Base-by-base conservation (phyloP, 352 stramenopile genomes). In the Globisporangium parvum region DNA sequence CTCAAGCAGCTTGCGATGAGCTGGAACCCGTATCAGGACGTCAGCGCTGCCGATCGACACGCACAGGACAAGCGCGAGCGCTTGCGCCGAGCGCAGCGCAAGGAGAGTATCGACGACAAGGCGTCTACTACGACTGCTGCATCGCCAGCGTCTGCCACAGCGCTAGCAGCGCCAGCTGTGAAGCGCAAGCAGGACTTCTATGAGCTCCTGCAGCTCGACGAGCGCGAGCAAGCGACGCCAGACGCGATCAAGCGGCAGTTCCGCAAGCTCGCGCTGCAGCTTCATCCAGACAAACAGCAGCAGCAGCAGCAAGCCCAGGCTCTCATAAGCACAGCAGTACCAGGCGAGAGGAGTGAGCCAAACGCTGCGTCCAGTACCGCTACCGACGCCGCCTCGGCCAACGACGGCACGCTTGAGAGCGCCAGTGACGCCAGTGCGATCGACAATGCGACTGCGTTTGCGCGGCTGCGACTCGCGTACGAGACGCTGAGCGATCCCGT, bases 11-110 rank as follows among this genome's bases (percentile, higher is more conserved):
- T 91, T 24, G 70, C 68, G 28, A 62, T 71, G 39, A 82, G 58
- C 57, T 91, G 81, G 81, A 91, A 91, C 40, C 81, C 79, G 57
- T 91, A 91, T 62, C 81, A 91, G 59, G 67, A 85, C 49, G 63
- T 71, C 35, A 73, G 52, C 37, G 53, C 56, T 2, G 53, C 57
- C 20, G 60, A 71, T 37, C 62, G 59, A 2, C 52, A 41, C 37
- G 23, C 40, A 21, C 55, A 47, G 46, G 41, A 55, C 33, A 62
- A 65, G 35, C 57, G 54, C 28, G 40, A 60, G 15, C 55, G 65
- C 28, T 35, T 58, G 15, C 55, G 65, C 18, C 47, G 21, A 33
- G 6, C 31, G n/a, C 17, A 39, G 46, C 15, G 46, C n/a, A 48
- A 57, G 18, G 20, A 58, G 17, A 58, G 23, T 20, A 20, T 11